phyloP scores from a whole-genome alignment of 2,329 filamentous ascomycete genomes.

The Neopestalotiopsis clavispora region DNA sequence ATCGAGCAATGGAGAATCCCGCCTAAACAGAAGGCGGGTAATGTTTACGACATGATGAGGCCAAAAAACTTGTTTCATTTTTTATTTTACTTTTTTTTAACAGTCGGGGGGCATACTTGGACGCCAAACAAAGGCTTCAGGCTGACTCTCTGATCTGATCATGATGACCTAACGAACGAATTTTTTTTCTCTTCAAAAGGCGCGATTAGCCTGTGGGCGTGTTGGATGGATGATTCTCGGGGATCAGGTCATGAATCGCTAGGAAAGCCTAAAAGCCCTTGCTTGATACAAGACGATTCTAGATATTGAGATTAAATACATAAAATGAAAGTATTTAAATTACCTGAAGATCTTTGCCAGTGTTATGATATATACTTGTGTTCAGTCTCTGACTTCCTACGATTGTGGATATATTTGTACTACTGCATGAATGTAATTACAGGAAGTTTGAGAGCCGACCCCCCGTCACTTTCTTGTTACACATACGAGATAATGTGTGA shows the following conservation, averaged over 20 bases:
- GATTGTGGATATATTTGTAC: too few species aligned
- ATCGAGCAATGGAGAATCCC: conserved; percentile 34
- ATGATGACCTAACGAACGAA: conserved; percentile 41
- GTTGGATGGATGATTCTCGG: conserved; percentile 44
- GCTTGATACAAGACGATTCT: conserved; percentile 40
- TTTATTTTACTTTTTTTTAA: conserved; percentile 10
- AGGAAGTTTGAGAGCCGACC: too few species aligned
- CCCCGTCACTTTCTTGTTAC: too few species aligned
- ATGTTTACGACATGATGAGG: conserved; percentile 38
- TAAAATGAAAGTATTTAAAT: conserved; percentile 22
- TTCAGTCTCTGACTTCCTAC: too few species aligned
- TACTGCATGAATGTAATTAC: too few species aligned
- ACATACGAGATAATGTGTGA: too few species aligned
- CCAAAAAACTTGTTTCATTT: conserved; percentile 27
- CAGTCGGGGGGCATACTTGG: conserved; percentile 24
- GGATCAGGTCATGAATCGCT: conserved; percentile 45
- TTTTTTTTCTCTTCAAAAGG: conserved; percentile 42
- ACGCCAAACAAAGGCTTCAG: conserved; percentile 22
- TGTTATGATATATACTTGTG: too few species aligned
- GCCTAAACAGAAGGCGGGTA: conserved; percentile 39
- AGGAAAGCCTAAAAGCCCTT: conserved; percentile 44
- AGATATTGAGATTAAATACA: conserved; percentile 33
- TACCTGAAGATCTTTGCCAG: neutral
- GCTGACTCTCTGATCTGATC: conserved; percentile 36
- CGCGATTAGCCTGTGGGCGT: conserved; percentile 41